A percentile compares a stretch with the other conserved stretches of the same genome.
These are phyloP conservation scores for Cucumis melo DNA, from an alignment of 306 rosid genomes.

Conservation along the genomic window DNA sequence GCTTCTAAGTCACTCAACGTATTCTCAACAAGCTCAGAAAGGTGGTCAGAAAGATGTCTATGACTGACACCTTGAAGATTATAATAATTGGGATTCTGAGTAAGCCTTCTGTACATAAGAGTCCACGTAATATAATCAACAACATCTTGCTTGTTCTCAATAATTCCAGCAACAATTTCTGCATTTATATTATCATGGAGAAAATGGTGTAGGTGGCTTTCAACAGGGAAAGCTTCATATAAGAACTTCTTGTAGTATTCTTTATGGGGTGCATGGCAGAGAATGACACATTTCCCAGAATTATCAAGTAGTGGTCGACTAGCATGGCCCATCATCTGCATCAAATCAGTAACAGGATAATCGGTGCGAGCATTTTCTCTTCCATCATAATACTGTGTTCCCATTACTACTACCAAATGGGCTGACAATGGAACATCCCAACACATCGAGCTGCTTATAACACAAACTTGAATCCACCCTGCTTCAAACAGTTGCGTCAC, in stretches of 20 bases:
- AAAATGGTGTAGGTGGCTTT: constrained; percentile 83
- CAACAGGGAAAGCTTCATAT: constrained; percentile 91
- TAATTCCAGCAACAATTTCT: constrained; percentile 65
- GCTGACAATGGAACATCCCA: constrained; percentile 81
- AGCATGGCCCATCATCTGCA: constrained; percentile 98
- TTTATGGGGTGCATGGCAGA: constrained; percentile 87
- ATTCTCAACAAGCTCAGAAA: constrained; percentile 80
- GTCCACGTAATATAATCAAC: constrained; percentile 97
- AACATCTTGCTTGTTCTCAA: constrained; percentile 86
- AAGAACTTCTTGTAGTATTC: constrained; percentile 88
- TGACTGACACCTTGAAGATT: constrained; percentile 94
- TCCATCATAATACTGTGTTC: constrained; percentile 87
- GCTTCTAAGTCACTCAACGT: constrained; percentile 76
- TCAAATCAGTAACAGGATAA: constrained; percentile 82
- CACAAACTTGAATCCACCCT: constrained; percentile 86
- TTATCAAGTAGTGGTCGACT: constrained; percentile 78
- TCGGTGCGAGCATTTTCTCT: constrained; percentile 81
- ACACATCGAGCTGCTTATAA: constrained; percentile 83
- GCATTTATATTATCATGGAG: constrained; percentile 83
- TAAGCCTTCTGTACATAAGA: constrained; percentile 79
- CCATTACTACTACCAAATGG: constrained; percentile 94
- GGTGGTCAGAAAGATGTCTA: constrained; percentile 86
- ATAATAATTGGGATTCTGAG: constrained; percentile 90
- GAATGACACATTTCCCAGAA: constrained; percentile 87
- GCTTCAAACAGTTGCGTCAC: constrained; percentile 65